Evolutionary conservation across 805 yeast species (phyloP).

Genomic region (Danielia reshetovae): DNA sequence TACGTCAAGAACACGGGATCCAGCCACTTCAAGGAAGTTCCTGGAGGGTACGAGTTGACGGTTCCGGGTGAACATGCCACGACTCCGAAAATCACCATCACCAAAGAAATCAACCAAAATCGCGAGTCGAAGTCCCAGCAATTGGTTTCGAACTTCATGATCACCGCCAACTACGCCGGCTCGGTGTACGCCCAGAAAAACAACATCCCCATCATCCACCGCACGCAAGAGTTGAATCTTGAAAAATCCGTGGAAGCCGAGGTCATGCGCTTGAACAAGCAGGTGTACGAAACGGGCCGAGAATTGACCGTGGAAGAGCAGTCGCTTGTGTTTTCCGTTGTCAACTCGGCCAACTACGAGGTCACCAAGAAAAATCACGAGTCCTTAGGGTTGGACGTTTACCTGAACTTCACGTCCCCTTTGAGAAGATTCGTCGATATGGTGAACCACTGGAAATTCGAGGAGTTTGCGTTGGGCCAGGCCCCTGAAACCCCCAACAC

Average conservation of each 20-base stretch:
- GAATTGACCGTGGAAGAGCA: slow-evolving; percentile 36
- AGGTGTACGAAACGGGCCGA: slow-evolving; percentile 12
- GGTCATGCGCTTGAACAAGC: slow-evolving; percentile 20
- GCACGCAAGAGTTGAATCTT: slow-evolving; percentile 32
- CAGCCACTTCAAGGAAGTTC: neutral
- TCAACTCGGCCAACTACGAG: slow-evolving; percentile 52
- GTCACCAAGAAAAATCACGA: slow-evolving; percentile 48
- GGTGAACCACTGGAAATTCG: slow-evolving; percentile 72
- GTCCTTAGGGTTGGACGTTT: slow-evolving; percentile 58
- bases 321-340: slow-evolving; percentile 39
- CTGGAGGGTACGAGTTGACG: slow-evolving; percentile 11
- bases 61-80: slow-evolving; percentile 2
- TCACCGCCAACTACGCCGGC: slow-evolving; percentile 64
- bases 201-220: slow-evolving; percentile 50
- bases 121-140: slow-evolving; percentile 46
- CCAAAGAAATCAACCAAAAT: slow-evolving; percentile 15
- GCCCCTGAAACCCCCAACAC: neutral
- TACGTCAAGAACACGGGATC: slow-evolving; percentile 2
- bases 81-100: slow-evolving; percentile 10
- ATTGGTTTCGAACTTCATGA: slow-evolving; percentile 83
- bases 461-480: slow-evolving; percentile 5
- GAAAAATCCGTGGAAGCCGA: slow-evolving; percentile 19
- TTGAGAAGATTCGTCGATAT: slow-evolving; percentile 24
- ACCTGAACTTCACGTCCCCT: slow-evolving; percentile 68
- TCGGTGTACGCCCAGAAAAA: slow-evolving; percentile 44